These are phyloP conservation scores for Lunularia cruciata DNA, from an alignment of 225 moss, liverwort and hornwort genomes.

Conservation along the genomic window DNA sequence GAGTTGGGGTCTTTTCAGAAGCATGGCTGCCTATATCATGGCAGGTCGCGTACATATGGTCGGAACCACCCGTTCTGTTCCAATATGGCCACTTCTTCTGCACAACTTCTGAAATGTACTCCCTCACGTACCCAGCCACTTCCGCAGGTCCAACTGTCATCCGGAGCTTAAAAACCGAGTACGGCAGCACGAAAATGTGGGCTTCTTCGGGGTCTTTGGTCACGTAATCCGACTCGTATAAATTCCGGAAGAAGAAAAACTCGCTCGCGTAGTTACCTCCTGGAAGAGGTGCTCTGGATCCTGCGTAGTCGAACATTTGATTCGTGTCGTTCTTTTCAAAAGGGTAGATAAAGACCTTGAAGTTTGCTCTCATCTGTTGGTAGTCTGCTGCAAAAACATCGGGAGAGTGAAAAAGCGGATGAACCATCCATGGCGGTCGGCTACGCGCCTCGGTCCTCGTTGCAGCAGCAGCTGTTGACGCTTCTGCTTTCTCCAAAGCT, in stretches of 20 bases:
- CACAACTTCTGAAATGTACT: slow-evolving; percentile 66
- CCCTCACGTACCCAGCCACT: slow-evolving; percentile 31
- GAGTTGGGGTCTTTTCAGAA: slow-evolving; percentile 50
- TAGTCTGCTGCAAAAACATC: slow-evolving; percentile 59
- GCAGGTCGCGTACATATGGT: slow-evolving; percentile 85
- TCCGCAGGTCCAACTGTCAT: slow-evolving; percentile 12
- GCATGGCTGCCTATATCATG: slow-evolving; percentile 76
- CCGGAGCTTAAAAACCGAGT: slow-evolving; percentile 82
- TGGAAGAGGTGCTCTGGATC: slow-evolving; percentile 48
- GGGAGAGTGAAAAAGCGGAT: slow-evolving; percentile 58
- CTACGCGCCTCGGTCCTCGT: background rate
- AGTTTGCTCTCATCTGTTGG: slow-evolving; percentile 60
- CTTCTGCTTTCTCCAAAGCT: background rate
- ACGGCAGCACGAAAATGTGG: slow-evolving; percentile 79
- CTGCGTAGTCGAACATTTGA: slow-evolving; percentile 36
- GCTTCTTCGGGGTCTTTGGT: slow-evolving; percentile 64
- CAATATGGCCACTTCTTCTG: slow-evolving; percentile 72
- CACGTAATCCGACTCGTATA: slow-evolving; percentile 60
- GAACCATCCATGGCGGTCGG: slow-evolving; percentile 30
- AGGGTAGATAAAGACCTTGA: slow-evolving; percentile 77
- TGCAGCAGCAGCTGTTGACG: background rate
- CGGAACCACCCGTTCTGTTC: slow-evolving; percentile 80
- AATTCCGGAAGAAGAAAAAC: slow-evolving; percentile 72
- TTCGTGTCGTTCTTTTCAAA: slow-evolving; percentile 52
- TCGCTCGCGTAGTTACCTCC: slow-evolving; percentile 87